Evolutionary conservation across 768 basidiomycete species (phyloP).

Genomic region (Rubroboletus pulcherrimus): DNA sequence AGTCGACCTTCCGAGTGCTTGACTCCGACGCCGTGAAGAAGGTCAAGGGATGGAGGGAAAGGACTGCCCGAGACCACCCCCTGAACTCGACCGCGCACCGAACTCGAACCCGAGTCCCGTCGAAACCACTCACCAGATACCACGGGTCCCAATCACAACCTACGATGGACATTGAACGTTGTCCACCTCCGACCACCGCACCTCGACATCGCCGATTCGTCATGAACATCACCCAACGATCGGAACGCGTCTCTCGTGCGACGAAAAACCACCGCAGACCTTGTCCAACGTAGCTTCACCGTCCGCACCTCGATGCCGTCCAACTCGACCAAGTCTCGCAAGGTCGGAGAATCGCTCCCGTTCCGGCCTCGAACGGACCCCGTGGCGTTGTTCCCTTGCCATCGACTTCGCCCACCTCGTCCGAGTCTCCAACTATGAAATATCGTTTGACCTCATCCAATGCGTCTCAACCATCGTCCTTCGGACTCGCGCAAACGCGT

Average conservation of each 20-base stretch:
- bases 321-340: not conserved
- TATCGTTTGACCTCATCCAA: not conserved
- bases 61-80: not conserved
- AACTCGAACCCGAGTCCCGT: not conserved
- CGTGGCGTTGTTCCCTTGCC: not conserved
- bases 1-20: not conserved
- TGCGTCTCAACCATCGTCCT: not conserved
- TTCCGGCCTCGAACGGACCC: not conserved
- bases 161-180: not conserved
- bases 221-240: not conserved
- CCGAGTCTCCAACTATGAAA: not conserved
- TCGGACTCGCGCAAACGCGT: not conserved
- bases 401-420: not conserved
- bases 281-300: not conserved
- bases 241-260: too few relatives aligned
- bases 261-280: not conserved
- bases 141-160: not conserved
- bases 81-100: not conserved
- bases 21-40: not conserved
- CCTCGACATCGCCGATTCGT: not conserved
- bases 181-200: too few relatives aligned
- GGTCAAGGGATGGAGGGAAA: not conserved
- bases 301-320: not conserved
- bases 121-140: not conserved
- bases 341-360: not conserved